Evolutionary conservation across 768 basidiomycete species (phyloP), one percentile per base, ranked within the genome.

Genomic region (Trichaptum fuscoviolaceum): DNA sequence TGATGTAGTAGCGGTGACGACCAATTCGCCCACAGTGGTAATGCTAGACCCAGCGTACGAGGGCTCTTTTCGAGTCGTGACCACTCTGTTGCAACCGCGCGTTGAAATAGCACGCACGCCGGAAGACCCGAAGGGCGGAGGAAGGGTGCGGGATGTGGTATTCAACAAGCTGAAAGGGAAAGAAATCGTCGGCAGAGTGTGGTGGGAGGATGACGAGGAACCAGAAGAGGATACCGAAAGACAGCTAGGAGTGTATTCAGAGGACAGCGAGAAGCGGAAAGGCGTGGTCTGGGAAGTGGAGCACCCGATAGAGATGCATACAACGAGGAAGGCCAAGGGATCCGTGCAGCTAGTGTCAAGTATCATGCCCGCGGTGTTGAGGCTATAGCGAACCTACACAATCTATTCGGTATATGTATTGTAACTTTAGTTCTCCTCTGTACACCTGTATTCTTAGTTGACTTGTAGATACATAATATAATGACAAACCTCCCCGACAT

Each of bases 11-110:
- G 78, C 73, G 0, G 66, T 58, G 25, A 79, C 80, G 25, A 66
- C 73, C 23, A 83, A 84, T 69, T 67, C 73, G 6, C 76, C 73
- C 10, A 78, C 79, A 4, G 63, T 66, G 12, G 75, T 82, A 58
- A 20, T 23, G 9, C 68, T 83, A 6, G 73, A 78, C 63, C 67
- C 71, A 7, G 72, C 79, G 20, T 83, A 72, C 68, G 79, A 83
- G 67, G 83, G 82, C 60, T 63, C 58, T 25, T 79, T 82, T 66
- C 42, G 42, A 5, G 42, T 52, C 3, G 12, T 12, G 10, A 52
- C 42, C 20, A 52, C 42, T 4, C 42, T 52, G 3, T 20, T 52
- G 15, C 42, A 52, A 52, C 42, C 42, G 20, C 42, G 42, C 20
- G 20, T 52, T 52, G 42, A 52, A 52, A 4, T 52, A 4, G 20